Base-by-base conservation (phyloP, 192 early-diverging fungal genomes). In the Phlyctochytrium bullatum region DNA sequence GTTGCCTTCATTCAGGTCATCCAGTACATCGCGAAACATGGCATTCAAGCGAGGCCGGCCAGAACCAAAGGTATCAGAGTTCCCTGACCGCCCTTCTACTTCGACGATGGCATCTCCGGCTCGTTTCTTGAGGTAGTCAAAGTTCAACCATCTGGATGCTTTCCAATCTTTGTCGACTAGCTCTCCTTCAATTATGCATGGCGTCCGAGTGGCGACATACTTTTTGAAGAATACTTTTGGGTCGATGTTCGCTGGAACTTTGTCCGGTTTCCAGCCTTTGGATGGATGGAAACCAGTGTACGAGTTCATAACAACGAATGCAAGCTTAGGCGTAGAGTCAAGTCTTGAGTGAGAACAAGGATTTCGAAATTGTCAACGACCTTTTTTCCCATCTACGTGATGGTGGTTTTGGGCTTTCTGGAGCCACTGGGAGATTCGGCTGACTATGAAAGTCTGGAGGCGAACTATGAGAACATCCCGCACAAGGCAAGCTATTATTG, bases 281-380 rank as follows among this genome's bases (percentile, higher is more conserved):
- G 68, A 54, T 14, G 79, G 82, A 32, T 75, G 73, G 67, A 83
- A 83, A 20, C 82, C 81, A 0, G 34, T 57, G 78, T 83, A 83
- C 16, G 35, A 29, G 68, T 72, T 78, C 56, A 47, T 20, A 47
- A 47, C 6, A n/a, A n/a, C n/a, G n/a, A n/a, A n/a, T n/a, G n/a
- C n/a, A n/a, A n/a, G n/a, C n/a, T n/a, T n/a, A n/a, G n/a, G n/a
- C n/a, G n/a, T n/a, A n/a, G n/a, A n/a, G n/a, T n/a, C n/a, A n/a
- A n/a, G n/a, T n/a, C n/a, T n/a, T n/a, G n/a, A n/a, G n/a, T n/a
- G n/a, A n/a, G n/a, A n/a, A n/a, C n/a, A n/a, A n/a, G n/a, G n/a
- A n/a, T n/a, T n/a, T n/a, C n/a, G n/a, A n/a, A n/a, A n/a, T n/a
- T n/a, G n/a, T n/a, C n/a, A n/a, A n/a, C n/a, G n/a, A n/a, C n/a